Percentiles rank a stretch among this genome's conserved stretches.
These are phyloP conservation scores for Xylariaceae sp. DNA, from an alignment of 2,329 filamentous ascomycete genomes.

Conservation along the genomic window DNA sequence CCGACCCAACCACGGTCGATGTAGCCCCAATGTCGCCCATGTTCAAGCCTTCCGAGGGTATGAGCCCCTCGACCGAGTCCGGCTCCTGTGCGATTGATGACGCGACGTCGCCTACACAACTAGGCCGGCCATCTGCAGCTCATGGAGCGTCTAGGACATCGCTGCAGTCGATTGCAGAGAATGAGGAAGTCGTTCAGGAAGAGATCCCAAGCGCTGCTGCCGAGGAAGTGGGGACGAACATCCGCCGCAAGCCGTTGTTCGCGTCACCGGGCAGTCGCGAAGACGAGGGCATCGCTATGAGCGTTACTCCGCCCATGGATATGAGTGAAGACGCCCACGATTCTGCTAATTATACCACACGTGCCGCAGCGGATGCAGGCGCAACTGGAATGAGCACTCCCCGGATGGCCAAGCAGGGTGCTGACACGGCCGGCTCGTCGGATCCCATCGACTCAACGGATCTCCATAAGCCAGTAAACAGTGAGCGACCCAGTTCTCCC, in stretches of 20 bases:
- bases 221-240: not conserved
- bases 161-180: constrained; percentile 23
- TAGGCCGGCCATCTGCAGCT: not conserved
- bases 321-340: not conserved
- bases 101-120: constrained; percentile 2
- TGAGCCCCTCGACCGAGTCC: not conserved
- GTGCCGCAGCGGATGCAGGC: not conserved
- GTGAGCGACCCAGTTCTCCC: constrained; percentile 14
- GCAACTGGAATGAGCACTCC: not conserved
- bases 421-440: constrained; percentile 1
- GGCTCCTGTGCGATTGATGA: constrained; percentile 2
- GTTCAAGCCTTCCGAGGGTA: constrained; percentile 2
- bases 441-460: constrained; percentile 9
- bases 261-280: constrained; percentile 13
- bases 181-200: constrained; percentile 17
- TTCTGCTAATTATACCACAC: not conserved
- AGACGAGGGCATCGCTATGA: constrained; percentile 29
- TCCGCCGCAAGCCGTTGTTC: constrained; percentile 8
- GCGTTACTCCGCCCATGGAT: constrained; percentile 1
- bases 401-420: too few relatives aligned
- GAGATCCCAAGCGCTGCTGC: not conserved
- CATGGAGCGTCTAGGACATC: constrained; percentile 13
- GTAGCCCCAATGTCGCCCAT: constrained; percentile 17
- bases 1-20: constrained; percentile 23
- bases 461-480: constrained; percentile 15